Percentiles rank a stretch among this genome's conserved stretches.
These are phyloP conservation scores for Saccharomyces uvarum DNA, from an alignment of 1,139 yeast species.

Conservation along the genomic window DNA sequence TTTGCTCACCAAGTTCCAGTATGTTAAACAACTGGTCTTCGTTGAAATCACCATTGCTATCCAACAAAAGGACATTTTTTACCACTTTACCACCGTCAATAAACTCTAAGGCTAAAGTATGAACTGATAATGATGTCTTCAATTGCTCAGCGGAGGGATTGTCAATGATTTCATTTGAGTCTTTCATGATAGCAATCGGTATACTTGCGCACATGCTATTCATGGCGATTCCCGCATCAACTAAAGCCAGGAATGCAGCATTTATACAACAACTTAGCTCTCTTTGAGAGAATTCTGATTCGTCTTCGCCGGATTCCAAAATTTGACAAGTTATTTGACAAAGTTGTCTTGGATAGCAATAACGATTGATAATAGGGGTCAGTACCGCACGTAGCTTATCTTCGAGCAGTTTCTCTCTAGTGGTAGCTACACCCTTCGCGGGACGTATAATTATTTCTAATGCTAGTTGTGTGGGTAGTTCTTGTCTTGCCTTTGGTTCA, in stretches of 20 bases:
- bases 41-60: slow-evolving; percentile 63
- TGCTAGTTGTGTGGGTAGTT: slow-evolving; percentile 69
- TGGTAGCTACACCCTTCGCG: slow-evolving; percentile 60
- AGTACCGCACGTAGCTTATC: slow-evolving; percentile 60
- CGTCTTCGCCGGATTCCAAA: slow-evolving; percentile 50
- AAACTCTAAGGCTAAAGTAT: slow-evolving; percentile 58
- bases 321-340: slow-evolving; percentile 85
- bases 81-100: slow-evolving; percentile 39
- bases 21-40: slow-evolving; percentile 47
- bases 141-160: slow-evolving; percentile 41
- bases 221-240: slow-evolving; percentile 74
- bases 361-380: slow-evolving; percentile 54
- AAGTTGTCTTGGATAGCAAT: slow-evolving; percentile 71
- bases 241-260: slow-evolving; percentile 60
- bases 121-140: slow-evolving; percentile 47
- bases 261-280: slow-evolving; percentile 71
- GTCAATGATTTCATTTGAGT: slow-evolving; percentile 34
- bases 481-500: slow-evolving; percentile 79
- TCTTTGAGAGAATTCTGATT: slow-evolving; percentile 33
- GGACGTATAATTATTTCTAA: slow-evolving; percentile 80
- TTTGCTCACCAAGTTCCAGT: slow-evolving; percentile 41
- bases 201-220: slow-evolving; percentile 54
- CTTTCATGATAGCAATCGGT: slow-evolving; percentile 37
- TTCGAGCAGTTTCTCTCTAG: slow-evolving; percentile 73
- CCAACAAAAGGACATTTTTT: slow-evolving; percentile 53